phyloP scores from a whole-genome alignment of 164 flowering plant species.

The Berberis thunbergii region DNA sequence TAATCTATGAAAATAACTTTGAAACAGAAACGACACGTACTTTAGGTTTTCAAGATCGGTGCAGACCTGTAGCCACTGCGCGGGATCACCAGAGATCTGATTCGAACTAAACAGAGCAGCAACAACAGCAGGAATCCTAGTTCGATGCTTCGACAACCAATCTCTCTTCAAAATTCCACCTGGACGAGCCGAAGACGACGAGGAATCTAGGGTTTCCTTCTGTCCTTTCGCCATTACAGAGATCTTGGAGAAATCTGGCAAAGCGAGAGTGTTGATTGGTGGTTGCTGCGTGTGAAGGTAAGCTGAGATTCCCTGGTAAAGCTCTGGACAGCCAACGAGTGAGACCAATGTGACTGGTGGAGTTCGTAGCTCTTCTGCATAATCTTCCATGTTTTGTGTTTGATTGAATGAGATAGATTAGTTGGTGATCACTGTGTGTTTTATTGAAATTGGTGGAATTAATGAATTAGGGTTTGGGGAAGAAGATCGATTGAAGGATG shows the following conservation, averaged over 20 bases:
- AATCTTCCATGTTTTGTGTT: constrained; percentile 59
- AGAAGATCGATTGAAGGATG: too few relatives aligned
- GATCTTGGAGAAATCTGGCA: constrained; percentile 74
- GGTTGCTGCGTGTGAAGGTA: constrained; percentile 71
- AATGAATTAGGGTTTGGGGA: too few relatives aligned
- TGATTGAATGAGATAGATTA: background rate
- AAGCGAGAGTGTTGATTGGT: constrained; percentile 75
- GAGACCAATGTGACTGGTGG: constrained; percentile 75
- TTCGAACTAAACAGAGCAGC: constrained; percentile 62
- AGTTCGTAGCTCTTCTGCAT: constrained; percentile 80
- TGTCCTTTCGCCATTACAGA: constrained; percentile 29
- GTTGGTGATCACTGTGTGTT: too few relatives aligned
- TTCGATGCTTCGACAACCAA: constrained; percentile 85
- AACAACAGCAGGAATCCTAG: constrained; percentile 61
- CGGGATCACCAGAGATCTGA: constrained; percentile 80
- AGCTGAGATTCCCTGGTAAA: constrained; percentile 49
- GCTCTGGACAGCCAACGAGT: constrained; percentile 68
- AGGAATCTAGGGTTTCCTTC: constrained; percentile 16
- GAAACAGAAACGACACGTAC: constrained; percentile 21
- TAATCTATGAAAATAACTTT: too few relatives aligned
- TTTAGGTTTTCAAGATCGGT: constrained; percentile 75
- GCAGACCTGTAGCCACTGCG: constrained; percentile 91
- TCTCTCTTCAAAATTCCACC: constrained; percentile 65
- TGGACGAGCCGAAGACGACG: background rate
- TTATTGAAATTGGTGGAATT: too few relatives aligned